Conservation (phyloP, 129 eudicot species). For the Oenanthe sinensis region DNA sequence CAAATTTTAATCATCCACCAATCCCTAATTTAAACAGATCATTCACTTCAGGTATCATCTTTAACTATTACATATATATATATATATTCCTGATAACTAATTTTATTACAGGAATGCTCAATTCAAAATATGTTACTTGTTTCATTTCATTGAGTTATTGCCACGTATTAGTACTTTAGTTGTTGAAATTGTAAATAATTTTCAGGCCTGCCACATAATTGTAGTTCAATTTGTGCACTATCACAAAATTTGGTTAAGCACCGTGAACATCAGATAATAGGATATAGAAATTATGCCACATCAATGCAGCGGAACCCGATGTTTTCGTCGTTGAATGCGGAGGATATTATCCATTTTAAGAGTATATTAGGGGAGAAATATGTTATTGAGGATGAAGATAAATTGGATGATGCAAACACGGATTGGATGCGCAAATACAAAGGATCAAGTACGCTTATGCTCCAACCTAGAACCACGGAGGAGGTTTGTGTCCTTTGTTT, state of each 20-base stretch:
- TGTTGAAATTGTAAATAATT: neutral
- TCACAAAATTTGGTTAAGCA: neutral
- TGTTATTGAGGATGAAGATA: slow-evolving; percentile 77
- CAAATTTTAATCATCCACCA: neutral
- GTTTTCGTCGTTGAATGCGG: slow-evolving; percentile 55
- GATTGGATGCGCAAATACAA: slow-evolving; percentile 92
- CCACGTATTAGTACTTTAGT: neutral
- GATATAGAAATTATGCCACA: slow-evolving; percentile 39
- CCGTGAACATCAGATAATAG: slow-evolving; percentile 12
- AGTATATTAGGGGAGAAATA: slow-evolving; percentile 62
- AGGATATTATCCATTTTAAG: slow-evolving; percentile 64
- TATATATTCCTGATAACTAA: neutral
- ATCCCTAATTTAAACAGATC: neutral
- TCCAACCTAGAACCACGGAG: slow-evolving; percentile 69
- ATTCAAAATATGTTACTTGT: neutral
- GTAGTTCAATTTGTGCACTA: neutral
- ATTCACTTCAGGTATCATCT: neutral
- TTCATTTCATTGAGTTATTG: neutral
- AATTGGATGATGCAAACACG: slow-evolving; percentile 62
- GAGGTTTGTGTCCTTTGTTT: slow-evolving; percentile 47
- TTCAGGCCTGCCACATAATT: slow-evolving; percentile 10
- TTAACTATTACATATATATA: too few species aligned
- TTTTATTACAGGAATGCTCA: neutral
- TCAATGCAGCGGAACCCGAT: slow-evolving; percentile 39
- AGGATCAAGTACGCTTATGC: slow-evolving; percentile 90